phyloP scores from a whole-genome alignment of 2,329 filamentous ascomycete genomes.

The Sporothrix luriei region DNA sequence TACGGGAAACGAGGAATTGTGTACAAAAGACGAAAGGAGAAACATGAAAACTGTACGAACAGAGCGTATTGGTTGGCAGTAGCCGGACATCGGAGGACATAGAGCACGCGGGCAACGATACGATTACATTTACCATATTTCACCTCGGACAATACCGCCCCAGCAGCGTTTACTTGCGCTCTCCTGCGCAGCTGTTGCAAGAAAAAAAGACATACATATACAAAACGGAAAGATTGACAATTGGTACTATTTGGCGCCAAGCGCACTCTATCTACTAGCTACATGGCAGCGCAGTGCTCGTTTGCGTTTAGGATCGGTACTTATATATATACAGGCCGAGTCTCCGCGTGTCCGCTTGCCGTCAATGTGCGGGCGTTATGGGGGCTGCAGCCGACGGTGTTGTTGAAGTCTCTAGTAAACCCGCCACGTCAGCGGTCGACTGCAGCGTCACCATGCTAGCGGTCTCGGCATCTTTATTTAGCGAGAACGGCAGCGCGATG shows the following conservation, averaged over 20 bases:
- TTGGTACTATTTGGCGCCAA: neutral
- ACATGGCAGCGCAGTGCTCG: neutral
- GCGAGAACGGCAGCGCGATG: conserved; percentile 72
- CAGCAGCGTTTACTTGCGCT: neutral
- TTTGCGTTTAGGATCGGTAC: neutral
- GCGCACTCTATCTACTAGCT: neutral
- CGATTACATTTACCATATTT: conserved; percentile 13
- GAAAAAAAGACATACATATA: neutral
- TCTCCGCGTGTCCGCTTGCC: neutral
- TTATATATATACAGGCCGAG: neutral
- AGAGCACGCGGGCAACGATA: neutral
- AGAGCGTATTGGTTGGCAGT: neutral
- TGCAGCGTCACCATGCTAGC: conserved; percentile 71
- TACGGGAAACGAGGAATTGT: neutral
- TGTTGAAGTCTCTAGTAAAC: neutral
- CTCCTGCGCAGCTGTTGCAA: neutral
- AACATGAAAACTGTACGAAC: conserved; percentile 12
- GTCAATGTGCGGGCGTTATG: neutral
- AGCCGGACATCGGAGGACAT: neutral
- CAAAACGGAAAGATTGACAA: neutral
- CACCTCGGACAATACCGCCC: neutral
- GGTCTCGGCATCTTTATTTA: conserved; percentile 64
- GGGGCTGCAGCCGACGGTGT: neutral
- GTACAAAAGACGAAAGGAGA: conserved; percentile 7
- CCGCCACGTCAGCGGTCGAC: conserved; percentile 40